phyloP scores from a whole-genome alignment of 176 grass and related monocot genomes.

The Carex myosuroides region DNA sequence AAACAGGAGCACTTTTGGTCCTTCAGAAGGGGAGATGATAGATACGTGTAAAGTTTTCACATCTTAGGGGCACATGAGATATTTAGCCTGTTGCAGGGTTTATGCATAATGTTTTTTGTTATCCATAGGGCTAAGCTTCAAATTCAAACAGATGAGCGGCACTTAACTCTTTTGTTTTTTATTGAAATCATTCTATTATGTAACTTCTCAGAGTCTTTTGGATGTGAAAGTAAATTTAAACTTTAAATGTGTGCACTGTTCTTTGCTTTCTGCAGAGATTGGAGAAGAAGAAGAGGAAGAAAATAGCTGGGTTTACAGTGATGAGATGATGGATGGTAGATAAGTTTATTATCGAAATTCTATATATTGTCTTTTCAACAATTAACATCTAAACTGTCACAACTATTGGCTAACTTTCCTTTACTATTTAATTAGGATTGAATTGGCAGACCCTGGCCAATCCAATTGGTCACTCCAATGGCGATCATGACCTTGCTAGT shows the following conservation, averaged over 20 bases:
- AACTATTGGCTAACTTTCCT: background rate
- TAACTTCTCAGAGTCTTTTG: background rate
- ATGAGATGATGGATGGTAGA: conserved; percentile 32
- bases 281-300: conserved; percentile 32
- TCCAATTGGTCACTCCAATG: conserved; percentile 65
- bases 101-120: background rate
- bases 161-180: background rate
- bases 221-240: background rate
- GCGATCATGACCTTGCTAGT: conserved; percentile 38
- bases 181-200: background rate
- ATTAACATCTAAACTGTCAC: background rate
- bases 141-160: too few species aligned
- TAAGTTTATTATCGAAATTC: conserved; percentile 40
- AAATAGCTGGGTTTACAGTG: conserved; percentile 45
- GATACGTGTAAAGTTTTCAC: too few species aligned
- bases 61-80: too few species aligned
- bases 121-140: background rate
- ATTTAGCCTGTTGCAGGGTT: background rate
- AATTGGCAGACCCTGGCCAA: conserved; percentile 23
- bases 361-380: background rate
- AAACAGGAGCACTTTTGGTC: too few species aligned
- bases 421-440: too few species aligned
- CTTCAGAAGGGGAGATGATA: too few species aligned
- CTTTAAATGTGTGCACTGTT: background rate
- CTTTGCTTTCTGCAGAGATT: conserved; percentile 24